A percentile compares a stretch with the other conserved stretches of the same genome.
These are phyloP conservation scores for Fusarium floridanum DNA, from an alignment of 2,329 filamentous ascomycete species.

Conservation along the genomic window DNA sequence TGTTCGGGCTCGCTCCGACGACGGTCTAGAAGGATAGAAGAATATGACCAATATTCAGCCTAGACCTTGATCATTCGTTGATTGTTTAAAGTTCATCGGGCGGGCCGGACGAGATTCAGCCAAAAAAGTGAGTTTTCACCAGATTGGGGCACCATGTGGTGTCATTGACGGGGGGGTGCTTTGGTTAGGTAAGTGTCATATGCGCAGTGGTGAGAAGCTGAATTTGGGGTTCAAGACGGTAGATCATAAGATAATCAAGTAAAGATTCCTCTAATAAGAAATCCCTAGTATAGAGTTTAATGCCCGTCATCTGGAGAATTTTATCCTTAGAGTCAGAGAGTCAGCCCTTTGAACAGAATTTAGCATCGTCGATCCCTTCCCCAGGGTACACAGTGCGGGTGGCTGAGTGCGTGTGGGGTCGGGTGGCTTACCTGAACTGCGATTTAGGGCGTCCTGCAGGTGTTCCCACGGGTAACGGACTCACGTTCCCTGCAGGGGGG, in stretches of 20 bases:
- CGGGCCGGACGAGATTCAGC: constrained; percentile 16
- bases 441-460: constrained; percentile 7
- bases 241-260: background rate
- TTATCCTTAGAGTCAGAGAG: too few relatives aligned
- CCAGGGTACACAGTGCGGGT: constrained; percentile 25
- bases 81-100: constrained; percentile 10
- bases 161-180: background rate
- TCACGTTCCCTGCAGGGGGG: background rate
- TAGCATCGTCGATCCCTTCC: constrained; percentile 24
- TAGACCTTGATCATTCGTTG: background rate
- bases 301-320: background rate
- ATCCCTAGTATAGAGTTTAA: background rate
- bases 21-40: constrained; percentile 2
- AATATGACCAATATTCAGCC: background rate
- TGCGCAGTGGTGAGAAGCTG: background rate
- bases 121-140: background rate
- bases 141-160: background rate
- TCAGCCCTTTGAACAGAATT: constrained; percentile 2
- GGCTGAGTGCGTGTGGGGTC: constrained; percentile 13
- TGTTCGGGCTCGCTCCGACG: background rate
- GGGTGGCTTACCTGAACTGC: background rate
- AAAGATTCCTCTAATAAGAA: background rate
- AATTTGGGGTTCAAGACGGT: background rate
- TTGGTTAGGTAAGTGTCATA: background rate
- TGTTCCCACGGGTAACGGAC: background rate